phyloP scores from a whole-genome alignment of 192 early-diverging fungal genomes.

The Mortierella alpina region DNA sequence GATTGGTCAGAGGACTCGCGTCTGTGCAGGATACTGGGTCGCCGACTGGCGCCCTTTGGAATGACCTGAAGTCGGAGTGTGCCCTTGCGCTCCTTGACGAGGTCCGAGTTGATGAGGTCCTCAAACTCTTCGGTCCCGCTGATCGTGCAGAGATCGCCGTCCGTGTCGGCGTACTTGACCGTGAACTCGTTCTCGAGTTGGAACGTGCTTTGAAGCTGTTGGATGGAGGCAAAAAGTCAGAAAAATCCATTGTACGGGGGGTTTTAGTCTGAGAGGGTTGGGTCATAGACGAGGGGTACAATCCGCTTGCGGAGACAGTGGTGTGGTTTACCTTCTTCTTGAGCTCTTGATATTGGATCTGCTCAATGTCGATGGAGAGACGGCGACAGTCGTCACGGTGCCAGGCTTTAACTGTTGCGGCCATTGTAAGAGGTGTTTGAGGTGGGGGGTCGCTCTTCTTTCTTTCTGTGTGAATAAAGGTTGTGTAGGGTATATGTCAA shows the following conservation, averaged over 20 bases:
- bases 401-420: slow-evolving; percentile 52
- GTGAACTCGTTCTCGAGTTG: slow-evolving; percentile 48
- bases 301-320: neutral
- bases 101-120: slow-evolving; percentile 46
- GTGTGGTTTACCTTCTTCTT: slow-evolving; percentile 37
- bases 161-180: slow-evolving; percentile 50
- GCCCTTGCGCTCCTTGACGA: slow-evolving; percentile 41
- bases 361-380: slow-evolving; percentile 47
- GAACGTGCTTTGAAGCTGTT: slow-evolving; percentile 45
- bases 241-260: neutral
- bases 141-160: slow-evolving; percentile 51
- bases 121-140: slow-evolving; percentile 39
- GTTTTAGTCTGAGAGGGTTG: no score
- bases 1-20: slow-evolving; percentile 49
- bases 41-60: slow-evolving; percentile 13
- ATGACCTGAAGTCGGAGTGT: slow-evolving; percentile 34
- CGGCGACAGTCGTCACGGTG: slow-evolving; percentile 46
- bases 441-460: neutral
- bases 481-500: neutral
- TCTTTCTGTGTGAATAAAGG: neutral
- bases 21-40: slow-evolving; percentile 37
- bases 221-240: neutral
- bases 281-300: neutral
- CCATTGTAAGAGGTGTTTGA: slow-evolving; percentile 17
- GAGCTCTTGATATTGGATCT: slow-evolving; percentile 51